Percentiles rank a stretch among this genome's conserved stretches.
Conservation (phyloP, 169 alveolate genomes). For the Pseudocohnilembus persalinus region DNA sequence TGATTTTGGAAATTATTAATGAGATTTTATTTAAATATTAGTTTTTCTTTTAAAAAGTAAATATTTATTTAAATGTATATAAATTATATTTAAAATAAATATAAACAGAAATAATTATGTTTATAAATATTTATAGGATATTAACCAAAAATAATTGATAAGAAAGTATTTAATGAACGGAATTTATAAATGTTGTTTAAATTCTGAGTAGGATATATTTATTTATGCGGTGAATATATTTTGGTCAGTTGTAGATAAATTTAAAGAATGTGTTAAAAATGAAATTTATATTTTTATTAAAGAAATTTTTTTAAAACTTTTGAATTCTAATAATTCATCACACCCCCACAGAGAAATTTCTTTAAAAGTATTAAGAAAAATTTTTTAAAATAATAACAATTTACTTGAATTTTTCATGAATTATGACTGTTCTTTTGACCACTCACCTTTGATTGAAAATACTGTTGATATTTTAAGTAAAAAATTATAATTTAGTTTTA, state of each 20-base stretch:
- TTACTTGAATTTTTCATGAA: conserved; percentile 78
- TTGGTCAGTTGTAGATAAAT: conserved; percentile 72
- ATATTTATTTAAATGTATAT: conserved; percentile 29
- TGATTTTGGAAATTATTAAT: neutral
- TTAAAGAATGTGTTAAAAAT: conserved; percentile 70
- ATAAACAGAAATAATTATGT: conserved; percentile 63
- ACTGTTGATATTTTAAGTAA: conserved; percentile 27
- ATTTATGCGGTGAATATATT: conserved; percentile 62
- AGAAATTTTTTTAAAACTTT: conserved; percentile 80
- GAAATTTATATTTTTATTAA: conserved; percentile 83
- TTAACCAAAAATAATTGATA: conserved; percentile 64
- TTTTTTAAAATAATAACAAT: conserved; percentile 52
- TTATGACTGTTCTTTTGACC: conserved; percentile 63
- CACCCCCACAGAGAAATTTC: conserved; percentile 78
- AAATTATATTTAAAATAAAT: conserved; percentile 72
- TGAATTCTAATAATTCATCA: conserved; percentile 82
- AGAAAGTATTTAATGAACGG: conserved; percentile 76
- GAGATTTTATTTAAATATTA: neutral
- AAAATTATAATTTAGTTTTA: neutral
- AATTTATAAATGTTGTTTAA: conserved; percentile 57
- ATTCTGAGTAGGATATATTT: conserved; percentile 59
- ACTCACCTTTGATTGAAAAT: conserved; percentile 24
- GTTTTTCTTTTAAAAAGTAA: conserved; percentile 1
- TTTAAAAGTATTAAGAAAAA: conserved; percentile 63
- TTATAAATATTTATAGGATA: conserved; percentile 62